Evolutionary conservation across 768 basidiomycete genomes (phyloP), one percentile per base, ranked within the genome.

Genomic region (Suillus fuscotomentosus): DNA sequence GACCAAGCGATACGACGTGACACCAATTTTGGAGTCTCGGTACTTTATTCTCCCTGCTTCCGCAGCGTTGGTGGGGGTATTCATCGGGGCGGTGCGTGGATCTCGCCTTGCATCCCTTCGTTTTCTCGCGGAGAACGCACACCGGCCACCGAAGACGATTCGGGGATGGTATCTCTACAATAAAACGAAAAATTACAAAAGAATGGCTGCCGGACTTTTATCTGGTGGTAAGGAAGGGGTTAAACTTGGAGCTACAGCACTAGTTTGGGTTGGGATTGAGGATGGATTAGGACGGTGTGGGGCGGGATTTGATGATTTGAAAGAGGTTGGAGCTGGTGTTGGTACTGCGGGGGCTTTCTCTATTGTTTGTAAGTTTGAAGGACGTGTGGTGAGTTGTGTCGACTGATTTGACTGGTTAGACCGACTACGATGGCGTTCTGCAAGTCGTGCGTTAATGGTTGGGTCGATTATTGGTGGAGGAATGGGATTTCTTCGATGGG

Each of bases 121-220:
- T 60, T 96, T 91, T 75, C 83, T 95, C 59, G 94, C 94, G n/a
- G 94, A 97, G 76, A 96, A 97, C 74, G 94, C 88, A 51, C 95
- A 97, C 76, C 83, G 92, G 62, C 83, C 90, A 56, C 94, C 94
- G 24, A 88, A 78, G 69, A 97, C 95, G 38, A 84, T 94, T 64
- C 86, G 89, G 69, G 95, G 95, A 64, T 96, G 95, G 94, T 97
- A 95, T 76, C 91, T 94, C 70, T 96, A 97, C 86, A 91, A 94
- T 75, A 96, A 96, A 81, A 95, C 93, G 36, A 97, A 96, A 77
- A 96, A 96, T 80, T 96, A 95, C 81, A 82, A 86, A 69, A 86
- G 95, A 69, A 83, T 94, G 71, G 82, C 88, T 66, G 89, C 84
- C 0, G 94, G 84, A 10, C 73, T 95, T 73, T 86, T 84, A 70